Evolutionary conservation across 805 yeast genomes (phyloP), one percentile per base, ranked within the genome.

Genomic region (Kurtzmaniella fragi): DNA sequence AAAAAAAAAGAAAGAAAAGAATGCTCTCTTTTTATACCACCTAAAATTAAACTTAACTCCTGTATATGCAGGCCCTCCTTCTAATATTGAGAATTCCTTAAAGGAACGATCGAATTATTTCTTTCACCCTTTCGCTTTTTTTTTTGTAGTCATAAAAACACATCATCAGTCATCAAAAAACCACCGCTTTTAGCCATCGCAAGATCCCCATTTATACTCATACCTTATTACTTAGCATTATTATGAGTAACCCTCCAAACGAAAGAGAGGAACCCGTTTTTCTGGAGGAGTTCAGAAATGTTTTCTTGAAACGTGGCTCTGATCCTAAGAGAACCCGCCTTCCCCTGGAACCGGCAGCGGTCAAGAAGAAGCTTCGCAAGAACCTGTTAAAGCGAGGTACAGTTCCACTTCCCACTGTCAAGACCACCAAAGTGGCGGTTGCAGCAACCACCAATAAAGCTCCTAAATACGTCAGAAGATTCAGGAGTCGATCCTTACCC

Each of bases 401-500:
- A 48, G 32, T 45, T 43, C 29, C 43, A 48, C 27, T 44, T 12
- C 35, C 53, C 20, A 39, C 42, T 17, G 32, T 42, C 30, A 42
- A 43, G 36, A 7, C 53, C n/a, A 41, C 44, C 34, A 31, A 45
- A 17, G 41, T 43, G 31, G 26, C 43, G 16, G 33, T 39, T 32
- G 35, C 43, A 28, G 13, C 42, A 15, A 26, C 16, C 15, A 28
- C 44, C n/a, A 25, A 43, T 8, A 59, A 56, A 47, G 56, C 65
- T 7, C 70, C 64, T 28, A 61, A 58, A 45, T 58, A 53, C 45
- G 55, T 61, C 32, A 53, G 68, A 28, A 52, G 64, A 33, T 64
- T 59, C 48, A 52, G 74, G 34, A 57, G 64, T 23, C 54, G 72
- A 35, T 59, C 67, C 8, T 57, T 68, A 40, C 74, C 74, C 39